Percentiles rank a stretch among this genome's conserved stretches.
Evolutionary conservation across 148 eudicot species (phyloP).

Genomic region (Dianthus caryophyllus): DNA sequence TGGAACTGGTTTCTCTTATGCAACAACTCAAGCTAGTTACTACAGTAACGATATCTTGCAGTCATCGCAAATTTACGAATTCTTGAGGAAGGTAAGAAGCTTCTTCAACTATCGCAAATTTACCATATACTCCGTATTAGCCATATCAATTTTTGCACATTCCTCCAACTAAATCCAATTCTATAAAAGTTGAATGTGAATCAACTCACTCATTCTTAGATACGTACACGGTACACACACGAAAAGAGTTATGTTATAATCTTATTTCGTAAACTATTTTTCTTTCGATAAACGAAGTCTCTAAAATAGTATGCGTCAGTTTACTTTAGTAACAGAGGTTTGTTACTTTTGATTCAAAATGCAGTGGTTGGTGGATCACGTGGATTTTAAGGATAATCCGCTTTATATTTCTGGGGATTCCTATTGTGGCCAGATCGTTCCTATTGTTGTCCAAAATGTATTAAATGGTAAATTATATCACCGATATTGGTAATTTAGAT

Average conservation of each 20-base stretch:
- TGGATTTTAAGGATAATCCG: constrained; percentile 19
- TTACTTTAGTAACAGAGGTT: neutral
- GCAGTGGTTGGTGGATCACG: constrained; percentile 33
- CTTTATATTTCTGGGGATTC: constrained; percentile 29
- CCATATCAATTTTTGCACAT: too few species aligned
- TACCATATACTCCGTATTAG: too few species aligned
- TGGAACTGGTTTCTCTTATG: constrained; percentile 74
- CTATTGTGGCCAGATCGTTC: constrained; percentile 26
- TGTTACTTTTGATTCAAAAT: neutral
- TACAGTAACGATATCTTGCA: constrained; percentile 35
- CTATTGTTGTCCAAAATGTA: constrained; percentile 25
- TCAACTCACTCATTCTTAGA: too few species aligned
- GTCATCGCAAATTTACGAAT: constrained; percentile 31
- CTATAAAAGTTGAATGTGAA: neutral
- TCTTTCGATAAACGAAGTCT: neutral
- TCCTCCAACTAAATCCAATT: too few species aligned
- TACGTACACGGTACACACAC: too few species aligned
- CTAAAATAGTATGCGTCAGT: neutral
- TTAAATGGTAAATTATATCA: constrained; percentile 17
- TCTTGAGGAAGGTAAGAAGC: constrained; percentile 47
- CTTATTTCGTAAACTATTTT: too few species aligned
- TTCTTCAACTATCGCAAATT: neutral
- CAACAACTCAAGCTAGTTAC: constrained; percentile 36
- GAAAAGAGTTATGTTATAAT: too few species aligned
- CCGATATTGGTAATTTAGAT: too few species aligned